phyloP scores from a whole-genome alignment of 2,329 filamentous ascomycete species.

The Trichoderma polysporum region DNA sequence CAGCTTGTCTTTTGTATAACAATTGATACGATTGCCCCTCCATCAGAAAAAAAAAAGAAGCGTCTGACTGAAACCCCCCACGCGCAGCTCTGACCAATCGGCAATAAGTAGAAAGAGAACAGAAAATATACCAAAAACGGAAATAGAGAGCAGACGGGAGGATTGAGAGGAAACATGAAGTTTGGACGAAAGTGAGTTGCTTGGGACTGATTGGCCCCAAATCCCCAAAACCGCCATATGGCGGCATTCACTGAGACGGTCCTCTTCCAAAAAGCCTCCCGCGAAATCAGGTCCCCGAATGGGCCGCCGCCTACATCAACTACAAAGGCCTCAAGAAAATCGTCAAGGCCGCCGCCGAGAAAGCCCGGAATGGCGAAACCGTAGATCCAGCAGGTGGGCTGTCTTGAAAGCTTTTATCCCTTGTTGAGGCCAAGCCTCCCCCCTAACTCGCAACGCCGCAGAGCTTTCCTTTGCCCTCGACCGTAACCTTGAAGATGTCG shows the following conservation, averaged over 20 bases:
- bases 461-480: slow-evolving; percentile 97
- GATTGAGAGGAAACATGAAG: slow-evolving; percentile 48
- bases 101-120: background rate
- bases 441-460: slow-evolving; percentile 46
- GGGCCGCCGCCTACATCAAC: slow-evolving; percentile 81
- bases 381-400: slow-evolving; percentile 87
- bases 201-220: background rate
- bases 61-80: slow-evolving; percentile 4
- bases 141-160: background rate
- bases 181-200: slow-evolving; percentile 59
- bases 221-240: background rate
- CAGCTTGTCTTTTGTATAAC: background rate
- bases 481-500: slow-evolving; percentile 94
- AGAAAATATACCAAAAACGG: background rate
- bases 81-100: slow-evolving; percentile 15
- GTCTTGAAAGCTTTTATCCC: slow-evolving; percentile 27
- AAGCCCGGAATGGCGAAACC: slow-evolving; percentile 66
- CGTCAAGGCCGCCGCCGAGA: slow-evolving; percentile 75
- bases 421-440: slow-evolving; percentile 24
- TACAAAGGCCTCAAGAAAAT: slow-evolving; percentile 94
- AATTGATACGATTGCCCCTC: background rate
- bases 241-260: slow-evolving; percentile 23
- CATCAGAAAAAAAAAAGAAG: background rate
- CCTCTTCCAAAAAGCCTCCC: slow-evolving; percentile 54
- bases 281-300: slow-evolving; percentile 83